Evolutionary conservation across 2,329 filamentous ascomycete species (phyloP).

Genomic region (Sporothrix curviconia): DNA sequence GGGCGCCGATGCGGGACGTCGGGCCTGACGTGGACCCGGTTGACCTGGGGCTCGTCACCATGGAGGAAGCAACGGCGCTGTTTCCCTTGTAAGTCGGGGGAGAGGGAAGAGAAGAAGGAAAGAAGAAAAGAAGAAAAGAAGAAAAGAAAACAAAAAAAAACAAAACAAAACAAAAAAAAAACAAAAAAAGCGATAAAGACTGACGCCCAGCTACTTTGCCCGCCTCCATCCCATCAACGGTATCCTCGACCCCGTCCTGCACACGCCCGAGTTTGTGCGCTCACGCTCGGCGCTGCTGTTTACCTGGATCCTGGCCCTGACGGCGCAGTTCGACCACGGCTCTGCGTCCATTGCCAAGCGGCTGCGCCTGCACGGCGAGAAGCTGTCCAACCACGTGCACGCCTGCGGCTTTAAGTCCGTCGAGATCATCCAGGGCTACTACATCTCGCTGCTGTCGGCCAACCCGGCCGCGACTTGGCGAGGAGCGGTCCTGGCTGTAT

Average conservation of each 20-base stretch:
- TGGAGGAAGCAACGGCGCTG: neutral
- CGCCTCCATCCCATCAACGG: neutral
- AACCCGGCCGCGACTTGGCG: neutral
- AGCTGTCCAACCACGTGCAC: neutral
- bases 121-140: no score
- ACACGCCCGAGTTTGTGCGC: neutral
- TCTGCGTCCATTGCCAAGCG: neutral
- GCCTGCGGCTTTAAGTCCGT: neutral
- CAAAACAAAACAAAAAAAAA: no score
- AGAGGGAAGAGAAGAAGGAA: no score
- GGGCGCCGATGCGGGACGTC: neutral
- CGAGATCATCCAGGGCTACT: constrained; percentile 2
- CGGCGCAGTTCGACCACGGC: neutral
- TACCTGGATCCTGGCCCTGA: neutral
- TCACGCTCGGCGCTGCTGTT: neutral
- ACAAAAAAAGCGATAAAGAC: no score
- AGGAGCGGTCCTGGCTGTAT: neutral
- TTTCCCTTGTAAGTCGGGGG: neutral
- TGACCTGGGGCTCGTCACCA: neutral
- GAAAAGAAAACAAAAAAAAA: no score
- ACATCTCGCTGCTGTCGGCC: neutral
- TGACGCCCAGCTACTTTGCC: neutral
- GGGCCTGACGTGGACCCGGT: neutral
- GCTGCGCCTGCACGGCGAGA: neutral
- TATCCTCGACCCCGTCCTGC: neutral